A percentile compares a stretch with the other conserved stretches of the same genome.
Conservation (phyloP, 2,329 filamentous ascomycete species). For the Remersonia thermophila region DNA sequence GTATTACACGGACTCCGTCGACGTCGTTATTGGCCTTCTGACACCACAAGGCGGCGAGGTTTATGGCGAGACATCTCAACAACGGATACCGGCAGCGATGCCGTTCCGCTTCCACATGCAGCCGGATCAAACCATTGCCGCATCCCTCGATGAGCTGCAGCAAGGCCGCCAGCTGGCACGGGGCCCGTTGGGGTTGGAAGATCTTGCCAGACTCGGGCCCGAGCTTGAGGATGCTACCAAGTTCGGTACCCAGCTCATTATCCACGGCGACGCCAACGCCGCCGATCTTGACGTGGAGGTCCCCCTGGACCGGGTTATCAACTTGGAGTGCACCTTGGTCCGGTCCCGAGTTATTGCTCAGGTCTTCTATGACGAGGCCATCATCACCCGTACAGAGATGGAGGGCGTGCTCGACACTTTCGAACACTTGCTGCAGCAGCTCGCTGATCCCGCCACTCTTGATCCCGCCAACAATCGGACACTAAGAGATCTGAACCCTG, state of each 20-base stretch:
- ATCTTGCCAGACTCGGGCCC: not conserved
- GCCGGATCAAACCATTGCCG: not conserved
- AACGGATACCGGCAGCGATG: not conserved
- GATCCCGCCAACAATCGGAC: not conserved
- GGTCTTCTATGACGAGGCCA: constrained; percentile 1
- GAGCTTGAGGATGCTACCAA: not conserved
- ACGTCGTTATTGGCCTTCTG: constrained; percentile 1
- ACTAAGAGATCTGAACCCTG: not conserved
- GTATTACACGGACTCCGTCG: not conserved
- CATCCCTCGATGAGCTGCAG: not conserved
- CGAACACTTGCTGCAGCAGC: not conserved
- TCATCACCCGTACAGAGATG: constrained; percentile 1
- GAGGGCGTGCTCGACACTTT: constrained; percentile 1
- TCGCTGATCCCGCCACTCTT: not conserved
- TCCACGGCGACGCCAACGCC: not conserved
- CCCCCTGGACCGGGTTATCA: not conserved
- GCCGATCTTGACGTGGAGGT: not conserved
- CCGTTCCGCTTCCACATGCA: constrained; percentile 2
- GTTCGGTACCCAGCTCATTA: constrained; percentile 1
- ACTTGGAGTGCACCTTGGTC: constrained; percentile 1
- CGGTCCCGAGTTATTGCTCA: not conserved
- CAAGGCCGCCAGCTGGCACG: not conserved
- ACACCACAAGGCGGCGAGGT: not conserved
- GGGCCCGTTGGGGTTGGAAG: not conserved
- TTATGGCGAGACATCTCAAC: not conserved